Evolutionary conservation across 345 rosid species (phyloP).

Genomic region (thale cress (Arabidopsis thaliana)): DNA sequence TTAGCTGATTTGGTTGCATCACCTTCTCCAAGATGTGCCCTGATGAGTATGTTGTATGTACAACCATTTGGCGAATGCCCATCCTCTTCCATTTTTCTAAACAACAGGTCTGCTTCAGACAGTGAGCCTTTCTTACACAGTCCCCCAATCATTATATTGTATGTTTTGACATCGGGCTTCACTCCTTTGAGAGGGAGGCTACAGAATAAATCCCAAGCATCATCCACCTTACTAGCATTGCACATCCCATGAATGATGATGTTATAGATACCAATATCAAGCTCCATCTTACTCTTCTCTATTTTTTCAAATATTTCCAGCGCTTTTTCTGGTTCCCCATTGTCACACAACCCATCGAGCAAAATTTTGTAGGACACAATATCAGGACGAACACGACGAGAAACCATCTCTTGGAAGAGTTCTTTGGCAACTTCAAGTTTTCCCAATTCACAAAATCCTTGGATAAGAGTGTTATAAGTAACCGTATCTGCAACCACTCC

Average conservation of each 20-base stretch:
- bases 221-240: slow-evolving; percentile 27
- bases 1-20: background rate
- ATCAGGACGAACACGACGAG: background rate
- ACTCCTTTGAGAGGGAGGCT: slow-evolving; percentile 27
- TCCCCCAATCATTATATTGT: slow-evolving; percentile 30
- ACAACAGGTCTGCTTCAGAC: slow-evolving; percentile 1
- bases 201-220: slow-evolving; percentile 29
- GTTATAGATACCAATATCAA: slow-evolving; percentile 19
- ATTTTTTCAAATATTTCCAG: background rate
- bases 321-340: background rate
- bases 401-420: slow-evolving; percentile 16
- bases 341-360: slow-evolving; percentile 12
- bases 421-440: slow-evolving; percentile 7
- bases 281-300: slow-evolving; percentile 16
- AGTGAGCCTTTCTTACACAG: slow-evolving; percentile 9
- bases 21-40: background rate
- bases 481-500: background rate
- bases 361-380: background rate
- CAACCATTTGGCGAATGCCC: slow-evolving; percentile 13
- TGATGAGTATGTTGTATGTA: slow-evolving; percentile 34
- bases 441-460: background rate
- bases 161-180: slow-evolving; percentile 18
- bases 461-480: slow-evolving; percentile 19
- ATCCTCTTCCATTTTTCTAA: slow-evolving; percentile 28
- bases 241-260: slow-evolving; percentile 50